Evolutionary conservation across 768 basidiomycete species (phyloP).

Genomic region (Lactifluus piperatus): DNA sequence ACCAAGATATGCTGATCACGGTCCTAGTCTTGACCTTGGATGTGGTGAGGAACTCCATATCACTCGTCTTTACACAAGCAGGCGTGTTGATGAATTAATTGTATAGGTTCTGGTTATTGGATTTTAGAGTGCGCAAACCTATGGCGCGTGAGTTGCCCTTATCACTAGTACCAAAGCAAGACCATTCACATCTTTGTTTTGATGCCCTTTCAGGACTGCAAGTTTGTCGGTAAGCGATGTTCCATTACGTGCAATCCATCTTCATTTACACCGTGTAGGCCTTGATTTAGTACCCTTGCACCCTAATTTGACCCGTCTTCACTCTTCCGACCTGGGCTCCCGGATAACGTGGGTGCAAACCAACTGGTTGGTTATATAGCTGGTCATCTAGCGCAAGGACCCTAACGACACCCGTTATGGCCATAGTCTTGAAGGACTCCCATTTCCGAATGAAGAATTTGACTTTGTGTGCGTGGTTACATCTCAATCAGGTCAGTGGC

Average conservation of each 20-base stretch:
- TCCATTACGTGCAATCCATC: not conserved
- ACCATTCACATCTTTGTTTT: not conserved
- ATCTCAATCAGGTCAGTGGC: not conserved
- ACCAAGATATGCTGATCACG: slow-evolving; percentile 1
- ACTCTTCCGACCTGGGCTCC: slow-evolving; percentile 45
- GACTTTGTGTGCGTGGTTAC: slow-evolving; percentile 56
- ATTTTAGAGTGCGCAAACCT: slow-evolving; percentile 51
- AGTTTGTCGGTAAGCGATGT: slow-evolving; percentile 49
- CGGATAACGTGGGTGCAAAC: slow-evolving; percentile 65
- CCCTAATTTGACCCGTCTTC: slow-evolving; percentile 54
- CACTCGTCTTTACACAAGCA: slow-evolving; percentile 5
- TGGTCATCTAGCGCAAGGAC: not conserved
- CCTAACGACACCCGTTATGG: slow-evolving; percentile 3
- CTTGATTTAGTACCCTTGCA: slow-evolving; percentile 67
- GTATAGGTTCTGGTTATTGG: slow-evolving; percentile 64
- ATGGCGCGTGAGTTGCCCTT: slow-evolving; percentile 44
- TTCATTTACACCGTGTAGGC: slow-evolving; percentile 30
- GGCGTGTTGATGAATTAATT: not conserved
- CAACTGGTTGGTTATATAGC: slow-evolving; percentile 48
- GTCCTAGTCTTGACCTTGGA: slow-evolving; percentile 54
- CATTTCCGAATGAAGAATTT: slow-evolving; percentile 65
- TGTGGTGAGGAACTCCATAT: slow-evolving; percentile 41
- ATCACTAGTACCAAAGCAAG: not conserved
- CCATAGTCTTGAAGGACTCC: slow-evolving; percentile 53
- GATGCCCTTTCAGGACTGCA: slow-evolving; percentile 34